Conservation (phyloP, 306 rosid species). For the Dryas drummondii region DNA sequence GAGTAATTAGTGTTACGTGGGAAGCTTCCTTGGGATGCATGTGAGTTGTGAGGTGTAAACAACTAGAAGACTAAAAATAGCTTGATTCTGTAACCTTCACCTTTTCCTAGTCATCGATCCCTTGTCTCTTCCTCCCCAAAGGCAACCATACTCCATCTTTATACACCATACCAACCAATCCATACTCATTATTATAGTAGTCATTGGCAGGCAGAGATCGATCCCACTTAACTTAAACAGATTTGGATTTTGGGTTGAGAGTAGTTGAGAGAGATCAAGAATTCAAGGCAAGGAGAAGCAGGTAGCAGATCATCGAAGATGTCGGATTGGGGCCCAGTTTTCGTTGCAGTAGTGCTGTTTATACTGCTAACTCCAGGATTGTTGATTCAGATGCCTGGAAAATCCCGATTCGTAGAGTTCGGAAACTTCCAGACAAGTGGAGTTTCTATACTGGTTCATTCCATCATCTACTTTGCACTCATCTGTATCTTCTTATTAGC, state of each 20-base stretch:
- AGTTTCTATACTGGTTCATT: slow-evolving; percentile 67
- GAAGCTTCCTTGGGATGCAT: slow-evolving; percentile 28
- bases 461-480: slow-evolving; percentile 70
- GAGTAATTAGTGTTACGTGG: not conserved
- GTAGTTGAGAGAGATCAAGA: slow-evolving; percentile 10
- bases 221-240: not conserved
- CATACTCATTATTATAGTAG: slow-evolving; percentile 1
- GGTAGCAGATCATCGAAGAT: slow-evolving; percentile 25
- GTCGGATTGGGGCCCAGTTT: slow-evolving; percentile 98
- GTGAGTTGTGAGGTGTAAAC: slow-evolving; percentile 28
- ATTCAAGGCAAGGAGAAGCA: not conserved
- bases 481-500: slow-evolving; percentile 87
- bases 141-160: slow-evolving; percentile 17
- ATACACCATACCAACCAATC: slow-evolving; percentile 10
- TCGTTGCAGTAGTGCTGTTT: slow-evolving; percentile 80
- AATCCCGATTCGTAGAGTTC: slow-evolving; percentile 47
- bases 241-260: not conserved
- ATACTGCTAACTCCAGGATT: slow-evolving; percentile 80
- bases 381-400: slow-evolving; percentile 78
- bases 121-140: slow-evolving; percentile 50
- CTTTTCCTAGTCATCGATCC: slow-evolving; percentile 48
- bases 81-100: slow-evolving; percentile 41
- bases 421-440: slow-evolving; percentile 84
- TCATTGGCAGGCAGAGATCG: not conserved
- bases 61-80: slow-evolving; percentile 26